phyloP scores from a whole-genome alignment of 2,329 filamentous ascomycete genomes.

The Verticillium klebahnii region DNA sequence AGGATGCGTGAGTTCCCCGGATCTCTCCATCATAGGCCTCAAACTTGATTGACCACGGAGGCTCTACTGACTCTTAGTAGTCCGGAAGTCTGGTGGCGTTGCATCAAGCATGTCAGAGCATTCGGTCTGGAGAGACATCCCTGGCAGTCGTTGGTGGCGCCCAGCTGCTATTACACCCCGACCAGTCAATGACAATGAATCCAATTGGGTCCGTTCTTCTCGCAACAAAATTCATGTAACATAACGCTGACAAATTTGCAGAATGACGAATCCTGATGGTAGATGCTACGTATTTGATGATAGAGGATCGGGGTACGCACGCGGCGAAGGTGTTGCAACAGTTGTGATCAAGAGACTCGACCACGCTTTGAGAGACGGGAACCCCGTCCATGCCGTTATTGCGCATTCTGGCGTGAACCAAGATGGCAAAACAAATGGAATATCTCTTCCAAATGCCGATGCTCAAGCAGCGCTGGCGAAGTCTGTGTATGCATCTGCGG shows the following conservation, averaged over 20 bases:
- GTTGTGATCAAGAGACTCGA: constrained; percentile 39
- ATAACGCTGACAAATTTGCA: too few species aligned
- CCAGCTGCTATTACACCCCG: constrained; percentile 16
- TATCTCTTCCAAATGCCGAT: too few species aligned
- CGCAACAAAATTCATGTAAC: too few species aligned
- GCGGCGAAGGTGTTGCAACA: constrained; percentile 41
- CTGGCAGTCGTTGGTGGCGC: constrained; percentile 18
- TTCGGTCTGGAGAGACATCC: constrained; percentile 22
- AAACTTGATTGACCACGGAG: too few species aligned
- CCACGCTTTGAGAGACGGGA: constrained; percentile 34
- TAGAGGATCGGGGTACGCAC: constrained; percentile 39
- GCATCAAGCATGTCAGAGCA: constrained; percentile 25
- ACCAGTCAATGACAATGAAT: constrained; percentile 17
- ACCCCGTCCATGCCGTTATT: constrained; percentile 25
- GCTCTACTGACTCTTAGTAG: too few species aligned
- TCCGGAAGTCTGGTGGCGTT: constrained; percentile 28
- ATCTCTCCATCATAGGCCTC: too few species aligned
- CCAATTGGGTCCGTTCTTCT: constrained; percentile 11
- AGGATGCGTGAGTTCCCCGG: constrained; percentile 19
- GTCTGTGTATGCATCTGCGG: too few species aligned
- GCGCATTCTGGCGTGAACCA: constrained; percentile 27
- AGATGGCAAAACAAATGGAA: constrained; percentile 26
- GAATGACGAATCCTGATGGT: constrained; percentile 19
- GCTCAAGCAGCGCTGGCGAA: too few species aligned
- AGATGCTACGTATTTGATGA: constrained; percentile 29